A percentile compares a stretch with the other conserved stretches of the same genome.
Evolutionary conservation across 495 filamentous ascomycete species (phyloP).

Genomic region (Penicillium canescens): DNA sequence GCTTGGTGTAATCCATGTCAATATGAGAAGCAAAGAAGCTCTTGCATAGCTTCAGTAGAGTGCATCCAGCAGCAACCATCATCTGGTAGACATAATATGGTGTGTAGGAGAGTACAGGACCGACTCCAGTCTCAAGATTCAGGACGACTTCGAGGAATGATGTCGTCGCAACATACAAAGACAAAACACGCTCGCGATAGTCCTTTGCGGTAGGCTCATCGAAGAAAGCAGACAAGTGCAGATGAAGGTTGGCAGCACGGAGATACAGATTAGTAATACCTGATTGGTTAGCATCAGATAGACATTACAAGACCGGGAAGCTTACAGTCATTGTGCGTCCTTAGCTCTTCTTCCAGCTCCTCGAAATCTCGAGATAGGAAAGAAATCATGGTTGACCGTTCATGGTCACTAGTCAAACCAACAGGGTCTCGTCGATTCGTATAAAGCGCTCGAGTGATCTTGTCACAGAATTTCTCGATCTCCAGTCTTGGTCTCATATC

Average conservation of each 20-base stretch:
- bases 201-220: conserved; percentile 72
- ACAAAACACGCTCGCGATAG: conserved; percentile 75
- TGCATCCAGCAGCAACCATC: conserved; percentile 84
- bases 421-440: conserved; percentile 75
- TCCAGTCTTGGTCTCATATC: conserved; percentile 69
- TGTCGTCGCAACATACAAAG: conserved; percentile 73
- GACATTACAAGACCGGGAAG: not conserved
- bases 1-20: conserved; percentile 71
- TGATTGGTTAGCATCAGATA: conserved; percentile 33
- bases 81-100: conserved; percentile 92
- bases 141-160: conserved; percentile 74
- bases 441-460: conserved; percentile 82
- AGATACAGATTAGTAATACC: conserved; percentile 72
- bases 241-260: conserved; percentile 75
- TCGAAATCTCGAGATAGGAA: conserved; percentile 54
- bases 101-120: conserved; percentile 62
- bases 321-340: conserved; percentile 46
- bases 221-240: conserved; percentile 87
- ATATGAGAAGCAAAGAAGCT: conserved; percentile 74
- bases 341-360: conserved; percentile 49
- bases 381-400: conserved; percentile 65
- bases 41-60: conserved; percentile 80
- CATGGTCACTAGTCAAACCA: conserved; percentile 69
- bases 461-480: conserved; percentile 83
- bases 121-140: conserved; percentile 52